Conservation (phyloP, 2,329 filamentous ascomycete species). For the Drechslera avenae region DNA sequence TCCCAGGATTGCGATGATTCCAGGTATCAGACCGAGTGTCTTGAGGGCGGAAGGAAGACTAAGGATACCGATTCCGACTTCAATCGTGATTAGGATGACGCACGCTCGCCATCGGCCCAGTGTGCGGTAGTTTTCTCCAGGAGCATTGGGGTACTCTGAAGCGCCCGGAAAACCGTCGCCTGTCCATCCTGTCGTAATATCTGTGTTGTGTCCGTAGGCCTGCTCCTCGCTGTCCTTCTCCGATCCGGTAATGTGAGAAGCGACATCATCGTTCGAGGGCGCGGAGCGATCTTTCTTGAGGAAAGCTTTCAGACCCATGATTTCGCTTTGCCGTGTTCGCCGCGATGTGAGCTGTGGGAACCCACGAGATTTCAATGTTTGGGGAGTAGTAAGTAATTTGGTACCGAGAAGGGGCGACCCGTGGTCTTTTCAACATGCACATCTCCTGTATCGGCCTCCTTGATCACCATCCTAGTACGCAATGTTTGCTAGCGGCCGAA, state of each 20-base stretch:
- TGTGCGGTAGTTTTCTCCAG: constrained; percentile 32
- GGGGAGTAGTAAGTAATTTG: constrained; percentile 1
- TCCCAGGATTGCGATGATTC: constrained; percentile 40
- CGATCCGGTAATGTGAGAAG: constrained; percentile 24
- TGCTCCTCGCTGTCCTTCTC: constrained; percentile 30
- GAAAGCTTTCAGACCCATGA: constrained; percentile 34
- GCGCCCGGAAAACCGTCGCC: constrained; percentile 31
- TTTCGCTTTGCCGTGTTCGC: constrained; percentile 5
- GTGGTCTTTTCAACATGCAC: constrained; percentile 24
- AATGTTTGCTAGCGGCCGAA: constrained; percentile 32
- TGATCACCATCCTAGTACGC: constrained; percentile 22
- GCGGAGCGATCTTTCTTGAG: constrained; percentile 30
- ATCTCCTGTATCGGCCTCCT: constrained; percentile 37
- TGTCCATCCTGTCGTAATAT: constrained; percentile 33
- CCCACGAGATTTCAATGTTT: background rate
- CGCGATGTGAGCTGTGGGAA: background rate
- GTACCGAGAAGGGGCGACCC: constrained; percentile 16
- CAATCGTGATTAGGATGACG: constrained; percentile 39
- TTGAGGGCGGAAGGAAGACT: constrained; percentile 36
- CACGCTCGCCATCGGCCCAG: constrained; percentile 37
- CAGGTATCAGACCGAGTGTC: constrained; percentile 36
- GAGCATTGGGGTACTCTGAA: constrained; percentile 26
- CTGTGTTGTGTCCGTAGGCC: constrained; percentile 29
- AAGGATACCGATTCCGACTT: constrained; percentile 39
- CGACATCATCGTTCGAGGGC: constrained; percentile 14